Conservation (phyloP, 2,329 filamentous ascomycete species). For the Fusarium sarcochroum region DNA sequence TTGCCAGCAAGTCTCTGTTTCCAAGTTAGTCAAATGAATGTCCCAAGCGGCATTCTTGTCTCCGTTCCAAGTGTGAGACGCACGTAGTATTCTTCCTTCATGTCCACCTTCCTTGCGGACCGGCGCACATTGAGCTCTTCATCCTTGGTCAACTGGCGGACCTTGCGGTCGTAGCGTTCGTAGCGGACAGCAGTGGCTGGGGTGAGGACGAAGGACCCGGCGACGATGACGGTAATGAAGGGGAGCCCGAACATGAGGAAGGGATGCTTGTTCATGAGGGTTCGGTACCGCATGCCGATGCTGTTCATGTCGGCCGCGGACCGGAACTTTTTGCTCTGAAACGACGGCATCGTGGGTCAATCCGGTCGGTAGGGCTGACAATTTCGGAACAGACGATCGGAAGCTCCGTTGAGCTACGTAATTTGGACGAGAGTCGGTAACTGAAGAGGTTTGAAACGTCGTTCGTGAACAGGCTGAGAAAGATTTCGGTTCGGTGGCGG, state of each 20-base stretch:
- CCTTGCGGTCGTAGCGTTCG: conserved; percentile 91
- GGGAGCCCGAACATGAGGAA: conserved; percentile 95
- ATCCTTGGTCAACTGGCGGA: conserved; percentile 85
- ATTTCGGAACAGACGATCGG: conserved; percentile 9
- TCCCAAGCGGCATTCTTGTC: conserved; percentile 7
- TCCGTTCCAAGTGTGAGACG: conserved; percentile 54
- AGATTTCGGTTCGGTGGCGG: conserved; percentile 6
- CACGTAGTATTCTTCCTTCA: conserved; percentile 90
- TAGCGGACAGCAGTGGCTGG: conserved; percentile 95
- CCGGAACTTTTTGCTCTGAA: conserved; percentile 80
- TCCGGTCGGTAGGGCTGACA: conserved; percentile 15
- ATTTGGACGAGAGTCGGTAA: conserved; percentile 1
- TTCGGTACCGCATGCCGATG: conserved; percentile 83
- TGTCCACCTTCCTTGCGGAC: conserved; percentile 78
- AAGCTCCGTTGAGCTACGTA: conserved; percentile 20
- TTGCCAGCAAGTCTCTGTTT: conserved; percentile 72
- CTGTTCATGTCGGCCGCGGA: conserved; percentile 75
- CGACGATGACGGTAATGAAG: conserved; percentile 90
- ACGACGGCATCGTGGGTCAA: conserved; percentile 60
- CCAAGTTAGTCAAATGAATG: conserved; percentile 28
- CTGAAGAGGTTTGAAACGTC: conserved; percentile 9
- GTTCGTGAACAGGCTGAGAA: conserved; percentile 9
- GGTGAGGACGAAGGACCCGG: conserved; percentile 93
- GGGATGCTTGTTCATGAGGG: conserved; percentile 80
- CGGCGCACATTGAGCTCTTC: conserved; percentile 88